A percentile compares a stretch with the other conserved stretches of the same genome.
phyloP scores from a whole-genome alignment of 148 eudicot species.

The Vaccinium vitisidaea region DNA sequence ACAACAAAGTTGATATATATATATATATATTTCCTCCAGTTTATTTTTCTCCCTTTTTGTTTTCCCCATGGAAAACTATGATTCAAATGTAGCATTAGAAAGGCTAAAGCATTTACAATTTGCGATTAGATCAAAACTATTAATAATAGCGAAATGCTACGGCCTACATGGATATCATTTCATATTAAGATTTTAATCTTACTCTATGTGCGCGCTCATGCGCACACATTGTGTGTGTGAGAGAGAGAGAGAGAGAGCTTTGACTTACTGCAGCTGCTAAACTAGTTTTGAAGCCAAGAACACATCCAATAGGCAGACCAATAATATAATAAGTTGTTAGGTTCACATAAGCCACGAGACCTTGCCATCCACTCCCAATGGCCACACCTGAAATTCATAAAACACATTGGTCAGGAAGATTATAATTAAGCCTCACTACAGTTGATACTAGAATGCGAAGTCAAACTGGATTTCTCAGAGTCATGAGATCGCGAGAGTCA shows the following conservation, averaged over 20 bases:
- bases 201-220: neutral
- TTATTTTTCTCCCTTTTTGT: neutral
- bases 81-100: too few relatives aligned
- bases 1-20: neutral
- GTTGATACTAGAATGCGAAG: neutral
- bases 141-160: neutral
- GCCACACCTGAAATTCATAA: slow-evolving; percentile 41
- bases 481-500: neutral
- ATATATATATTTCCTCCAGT: neutral
- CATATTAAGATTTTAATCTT: neutral
- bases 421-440: neutral
- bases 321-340: slow-evolving; percentile 49
- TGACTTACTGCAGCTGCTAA: slow-evolving; percentile 49
- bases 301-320: slow-evolving; percentile 64
- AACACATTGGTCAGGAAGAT: neutral
- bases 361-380: slow-evolving; percentile 65
- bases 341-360: slow-evolving; percentile 48
- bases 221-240: too few relatives aligned
- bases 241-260: neutral
- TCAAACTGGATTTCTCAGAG: neutral
- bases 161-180: neutral
- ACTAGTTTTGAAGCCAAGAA: slow-evolving; percentile 60
- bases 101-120: too few relatives aligned
- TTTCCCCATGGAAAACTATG: too few relatives aligned
- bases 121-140: too few relatives aligned